Percentiles rank a stretch among this genome's conserved stretches.
phyloP scores from a whole-genome alignment of 1,139 yeast species.

The Zhuliangozyma parablackwelliae region DNA sequence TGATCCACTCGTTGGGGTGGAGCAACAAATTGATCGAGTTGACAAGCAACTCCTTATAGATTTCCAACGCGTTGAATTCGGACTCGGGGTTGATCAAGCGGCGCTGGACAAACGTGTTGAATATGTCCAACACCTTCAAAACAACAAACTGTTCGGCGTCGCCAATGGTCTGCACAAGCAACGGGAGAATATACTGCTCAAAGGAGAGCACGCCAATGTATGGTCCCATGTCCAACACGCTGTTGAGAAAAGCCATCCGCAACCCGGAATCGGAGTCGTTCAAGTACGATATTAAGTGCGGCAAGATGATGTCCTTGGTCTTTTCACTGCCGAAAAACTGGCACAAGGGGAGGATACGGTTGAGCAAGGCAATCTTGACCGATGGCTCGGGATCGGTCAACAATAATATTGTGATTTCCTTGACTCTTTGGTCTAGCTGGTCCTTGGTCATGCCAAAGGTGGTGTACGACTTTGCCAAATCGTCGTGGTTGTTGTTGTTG shows the following conservation, averaged over 20 bases:
- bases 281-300: constrained; percentile 86
- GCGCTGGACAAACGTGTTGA: constrained; percentile 33
- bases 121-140: constrained; percentile 65
- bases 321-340: constrained; percentile 80
- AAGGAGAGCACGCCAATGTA: constrained; percentile 77
- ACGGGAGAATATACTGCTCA: constrained; percentile 84
- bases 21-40: constrained; percentile 39
- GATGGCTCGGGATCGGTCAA: constrained; percentile 64
- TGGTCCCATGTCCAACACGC: constrained; percentile 76
- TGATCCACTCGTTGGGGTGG: constrained; percentile 86
- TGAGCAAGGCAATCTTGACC: constrained; percentile 67
- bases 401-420: constrained; percentile 57
- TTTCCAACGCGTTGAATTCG: constrained; percentile 39
- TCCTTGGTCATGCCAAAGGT: constrained; percentile 22
- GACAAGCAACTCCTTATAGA: constrained; percentile 33
- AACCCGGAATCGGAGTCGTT: constrained; percentile 73
- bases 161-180: constrained; percentile 73
- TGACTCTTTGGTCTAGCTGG: constrained; percentile 45
- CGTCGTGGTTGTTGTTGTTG: constrained; percentile 5
- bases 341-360: constrained; percentile 70
- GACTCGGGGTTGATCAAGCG: constrained; percentile 33
- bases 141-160: constrained; percentile 85
- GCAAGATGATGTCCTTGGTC: constrained; percentile 81
- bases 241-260: constrained; percentile 64
- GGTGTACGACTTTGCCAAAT: constrained; percentile 8